These are phyloP conservation scores for Saprolegnia diclina DNA, from an alignment of 352 stramenopile species.

Conservation along the genomic window DNA sequence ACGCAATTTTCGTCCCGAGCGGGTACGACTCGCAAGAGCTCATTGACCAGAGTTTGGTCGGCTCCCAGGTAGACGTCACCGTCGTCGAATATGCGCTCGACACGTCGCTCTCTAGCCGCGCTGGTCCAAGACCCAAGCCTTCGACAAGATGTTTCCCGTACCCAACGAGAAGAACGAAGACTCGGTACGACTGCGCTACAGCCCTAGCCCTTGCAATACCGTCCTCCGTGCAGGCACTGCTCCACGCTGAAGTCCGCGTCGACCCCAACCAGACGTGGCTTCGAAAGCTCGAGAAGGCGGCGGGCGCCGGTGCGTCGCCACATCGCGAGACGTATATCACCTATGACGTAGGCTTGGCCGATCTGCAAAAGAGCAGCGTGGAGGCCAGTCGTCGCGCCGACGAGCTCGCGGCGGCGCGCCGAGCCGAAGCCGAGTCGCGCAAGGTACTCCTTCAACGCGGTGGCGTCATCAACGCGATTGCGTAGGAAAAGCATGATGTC, in stretches of 20 bases:
- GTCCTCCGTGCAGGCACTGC: conserved; percentile 2
- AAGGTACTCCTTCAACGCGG: conserved; percentile 35
- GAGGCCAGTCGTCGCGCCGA: conserved; percentile 79
- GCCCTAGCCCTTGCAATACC: neutral
- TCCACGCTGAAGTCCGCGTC: conserved; percentile 45
- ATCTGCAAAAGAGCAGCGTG: conserved; percentile 79
- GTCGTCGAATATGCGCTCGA: no score
- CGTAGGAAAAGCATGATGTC: conserved; percentile 23
- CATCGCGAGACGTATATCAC: neutral
- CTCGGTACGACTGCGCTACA: no score
- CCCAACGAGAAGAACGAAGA: conserved; percentile 30
- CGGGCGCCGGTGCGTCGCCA: conserved; percentile 34
- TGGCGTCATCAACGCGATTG: neutral
- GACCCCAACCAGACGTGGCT: conserved; percentile 72
- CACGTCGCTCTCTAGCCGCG: conserved; percentile 31
- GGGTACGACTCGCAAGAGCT: conserved; percentile 75
- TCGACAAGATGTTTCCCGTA: conserved; percentile 70
- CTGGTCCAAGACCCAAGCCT: conserved; percentile 69
- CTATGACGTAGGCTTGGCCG: conserved; percentile 40
- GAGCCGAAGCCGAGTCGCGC: conserved; percentile 58
- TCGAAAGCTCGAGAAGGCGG: conserved; percentile 74
- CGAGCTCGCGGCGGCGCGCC: conserved; percentile 54
- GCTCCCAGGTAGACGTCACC: conserved; percentile 36
- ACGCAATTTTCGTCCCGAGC: conserved; percentile 62
- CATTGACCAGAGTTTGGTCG: conserved; percentile 68